Conservation (phyloP, 805 yeast genomes). For the Huiozyma naganishii region DNA sequence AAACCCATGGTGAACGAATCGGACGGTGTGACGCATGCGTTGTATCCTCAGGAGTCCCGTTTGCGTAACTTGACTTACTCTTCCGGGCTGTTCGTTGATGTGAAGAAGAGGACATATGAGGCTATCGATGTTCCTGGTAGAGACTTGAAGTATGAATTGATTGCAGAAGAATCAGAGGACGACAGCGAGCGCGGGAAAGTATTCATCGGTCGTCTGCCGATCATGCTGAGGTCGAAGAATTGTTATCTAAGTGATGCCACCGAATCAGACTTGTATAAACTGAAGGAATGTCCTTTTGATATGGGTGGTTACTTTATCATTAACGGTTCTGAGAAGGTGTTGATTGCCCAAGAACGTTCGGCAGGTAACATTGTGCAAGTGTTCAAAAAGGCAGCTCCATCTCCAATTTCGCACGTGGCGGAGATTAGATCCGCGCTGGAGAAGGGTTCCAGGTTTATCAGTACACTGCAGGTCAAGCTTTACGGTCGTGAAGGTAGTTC, state of each 20-base stretch:
- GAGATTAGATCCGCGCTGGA: constrained; percentile 95
- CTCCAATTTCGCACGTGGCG: constrained; percentile 91
- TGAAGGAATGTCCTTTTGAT: constrained; percentile 98
- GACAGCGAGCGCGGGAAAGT: constrained; percentile 74
- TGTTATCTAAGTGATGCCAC: constrained; percentile 85
- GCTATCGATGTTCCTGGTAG: constrained; percentile 61
- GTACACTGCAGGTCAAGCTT: constrained; percentile 87
- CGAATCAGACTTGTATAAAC: constrained; percentile 87
- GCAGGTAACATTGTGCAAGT: constrained; percentile 99
- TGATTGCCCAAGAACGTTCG: constrained; percentile 96
- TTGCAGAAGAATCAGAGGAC: constrained; percentile 41
- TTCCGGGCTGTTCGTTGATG: constrained; percentile 91
- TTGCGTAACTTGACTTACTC: constrained; percentile 92
- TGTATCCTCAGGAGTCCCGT: constrained; percentile 97
- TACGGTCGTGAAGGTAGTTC: constrained; percentile 68
- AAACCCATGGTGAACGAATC: constrained; percentile 98
- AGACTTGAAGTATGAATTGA: constrained; percentile 48
- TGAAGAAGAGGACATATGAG: constrained; percentile 79
- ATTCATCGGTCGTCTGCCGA: constrained; percentile 92
- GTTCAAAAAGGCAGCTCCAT: constrained; percentile 93
- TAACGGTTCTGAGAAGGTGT: constrained; percentile 95
- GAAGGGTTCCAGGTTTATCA: constrained; percentile 90
- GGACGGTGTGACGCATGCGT: constrained; percentile 98
- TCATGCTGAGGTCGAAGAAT: constrained; percentile 93
- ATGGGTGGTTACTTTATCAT: constrained; percentile 99